Base-by-base conservation (phyloP, 805 yeast genomes). In the Sugiyamaella boreocaroliniensis region DNA sequence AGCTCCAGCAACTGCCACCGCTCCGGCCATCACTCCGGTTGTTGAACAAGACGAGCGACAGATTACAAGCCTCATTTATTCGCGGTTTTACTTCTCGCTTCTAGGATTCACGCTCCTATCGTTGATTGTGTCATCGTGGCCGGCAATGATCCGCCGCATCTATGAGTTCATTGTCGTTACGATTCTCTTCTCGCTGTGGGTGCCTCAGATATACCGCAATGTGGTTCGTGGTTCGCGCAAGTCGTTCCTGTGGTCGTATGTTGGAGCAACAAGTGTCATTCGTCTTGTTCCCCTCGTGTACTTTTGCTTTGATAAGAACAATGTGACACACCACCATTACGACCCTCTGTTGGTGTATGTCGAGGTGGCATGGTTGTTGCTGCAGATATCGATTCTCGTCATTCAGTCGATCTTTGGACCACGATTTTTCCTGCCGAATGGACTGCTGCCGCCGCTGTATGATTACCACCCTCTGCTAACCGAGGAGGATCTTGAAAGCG, bases 151-250 rank as follows among this genome's bases (percentile, higher is more conserved):
- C 40, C 70, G 96, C 51, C 67, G 66, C 26, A 59, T 72, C 1
- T 79, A 83, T 61, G 96, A 89, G 63, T 80, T 77, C 52, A 49
- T 76, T 4, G 68, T 78, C 1, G 65, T 84, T 9, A 55, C 81
- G 1, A 48, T 75, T 0, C 60, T 84, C 29, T 85, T 82, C 65
- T 85, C 95, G 1, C 83, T 79, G 59, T 89, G 97, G 97, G 59
- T 86, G 14, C 97, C 97, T 1, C 98, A 90, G 67, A 83, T 87
- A 43, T 82, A 82, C 60, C 75, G 97, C 64, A 88, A 89, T 64
- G 79, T 83, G 2, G 65, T 82, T 29, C 76, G 87, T 49, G 92
- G 90, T 18, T 75, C 82, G 51, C 75, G 88, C 52, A 74, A 79
- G 51, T 80, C 86, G 15, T 80, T 89, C 57, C 69, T 76, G 40